Base-by-base conservation (phyloP, 116 monocot genomes). In the Iris pallida region DNA sequence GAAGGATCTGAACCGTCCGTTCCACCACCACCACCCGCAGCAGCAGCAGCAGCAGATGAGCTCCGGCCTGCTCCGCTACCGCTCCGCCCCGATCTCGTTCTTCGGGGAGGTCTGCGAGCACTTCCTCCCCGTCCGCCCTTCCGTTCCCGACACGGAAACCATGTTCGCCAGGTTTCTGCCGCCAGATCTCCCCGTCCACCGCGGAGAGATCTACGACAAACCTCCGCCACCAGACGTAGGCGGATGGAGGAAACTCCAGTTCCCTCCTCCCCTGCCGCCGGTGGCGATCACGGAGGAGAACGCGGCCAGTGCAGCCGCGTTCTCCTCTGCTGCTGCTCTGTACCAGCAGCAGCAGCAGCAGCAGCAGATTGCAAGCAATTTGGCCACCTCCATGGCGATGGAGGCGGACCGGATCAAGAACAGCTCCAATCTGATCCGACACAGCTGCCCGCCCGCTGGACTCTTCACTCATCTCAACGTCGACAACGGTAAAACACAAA, bases 361-460 rank as follows among this genome's bases (percentile, higher is more conserved):
- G 68, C 74, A 64, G 65, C 62, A 67, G 44, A 48, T 69, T 73
- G 63, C 47, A 72, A 65, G 64, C 60, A 30, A 30, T 30, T 30
- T 70, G 20, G 47, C 64, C 9, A 61, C 70, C 59, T 55, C 65
- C 52, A 41, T 62, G 68, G 71, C 62, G 55, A 66, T 79, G 69
- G 79, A 74, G 20, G 55, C 61, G 20, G 76, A 68, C 47, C 71
- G 67, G 30, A 40, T 67, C 62, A 76, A 76, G 56, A 20, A 40
- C 51, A 8, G 63, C 42, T 60, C 79, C 9, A 79, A 72, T 70
- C 81, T 92, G 15, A 75, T 87, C 57, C 84, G 92, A 14, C 89
- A 87, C 49, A 81, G 83, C 45, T 93, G 93, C 82, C 88, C 93
- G 44, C 85, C 98, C 0, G 81, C 86, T 4, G 88, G 88, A 5